Evolutionary conservation across 2,329 filamentous ascomycete species (phyloP), one percentile per base, ranked within the genome.

Genomic region (Diplodia corticola): DNA sequence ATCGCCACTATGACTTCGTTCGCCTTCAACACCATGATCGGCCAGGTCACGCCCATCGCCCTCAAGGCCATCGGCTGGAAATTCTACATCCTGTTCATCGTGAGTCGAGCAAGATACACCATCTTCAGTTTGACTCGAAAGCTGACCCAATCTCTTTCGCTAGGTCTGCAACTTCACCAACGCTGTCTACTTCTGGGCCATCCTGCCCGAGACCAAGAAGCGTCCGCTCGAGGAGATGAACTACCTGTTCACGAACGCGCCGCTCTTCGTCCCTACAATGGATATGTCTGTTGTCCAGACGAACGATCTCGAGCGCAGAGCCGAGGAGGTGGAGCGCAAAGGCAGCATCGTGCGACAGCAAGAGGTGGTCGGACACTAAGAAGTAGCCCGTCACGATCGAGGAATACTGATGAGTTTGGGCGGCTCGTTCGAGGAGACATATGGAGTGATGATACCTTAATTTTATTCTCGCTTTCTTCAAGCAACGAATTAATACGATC

Each of bases 21-120:
- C 75, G 89, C 89, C 1, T 92, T 91, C 80, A 91, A 91, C 78
- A 91, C 89, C 33, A 86, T 91, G 85, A 91, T 91, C 65, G 88
- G 88, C 1, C 87, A 90, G 74, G 84, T 88, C 10, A 91, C 88
- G 0, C 85, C 85, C 2, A 85, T 87, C 50, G 87, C 86, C 1
- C 84, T 89, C 76, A 75, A 77, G 3, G 75, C 75, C 20, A 79
- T 86, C n/a, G 80, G 83, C 5, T 89, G 83, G 74, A 78, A 74
- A 50, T 89, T 79, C 73, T 89, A 88, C 72, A 79, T 86, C 64
- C 73, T 90, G 15, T 91, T 90, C 73, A 80, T 85, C 67, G 79
- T 80, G 77, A 77, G 78, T 75, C 40, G 1, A 49, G 6, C 35
- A n/a, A 35, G 35, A 24, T 30, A 48, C 24, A 37, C 30, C 37